Evolutionary conservation across 192 early-diverging fungal genomes (phyloP).

Genomic region (Coemansia sp.): DNA sequence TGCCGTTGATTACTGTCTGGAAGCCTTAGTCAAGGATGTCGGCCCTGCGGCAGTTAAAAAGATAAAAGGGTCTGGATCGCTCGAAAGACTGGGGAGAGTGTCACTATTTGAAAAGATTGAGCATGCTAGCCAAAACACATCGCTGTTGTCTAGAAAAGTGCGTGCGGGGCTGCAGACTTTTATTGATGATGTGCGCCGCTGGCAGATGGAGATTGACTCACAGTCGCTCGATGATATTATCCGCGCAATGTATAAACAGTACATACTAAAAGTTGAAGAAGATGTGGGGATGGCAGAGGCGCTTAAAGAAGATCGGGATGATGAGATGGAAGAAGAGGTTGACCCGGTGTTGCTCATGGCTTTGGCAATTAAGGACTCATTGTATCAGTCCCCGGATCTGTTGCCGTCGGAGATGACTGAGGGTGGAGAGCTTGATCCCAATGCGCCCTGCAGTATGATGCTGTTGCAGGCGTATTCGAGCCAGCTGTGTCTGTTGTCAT

Average conservation of each 20-base stretch:
- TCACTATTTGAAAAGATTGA: slow-evolving; percentile 7
- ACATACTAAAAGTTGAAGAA: slow-evolving; percentile 8
- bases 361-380: slow-evolving; percentile 26
- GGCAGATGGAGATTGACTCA: slow-evolving; percentile 14
- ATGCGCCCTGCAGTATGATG: slow-evolving; percentile 16
- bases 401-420: neutral
- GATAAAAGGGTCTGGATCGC: slow-evolving; percentile 1
- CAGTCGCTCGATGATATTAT: slow-evolving; percentile 16
- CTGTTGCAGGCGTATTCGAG: slow-evolving; percentile 30
- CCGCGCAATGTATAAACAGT: slow-evolving; percentile 14
- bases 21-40: slow-evolving; percentile 18
- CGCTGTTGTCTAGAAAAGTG: slow-evolving; percentile 8
- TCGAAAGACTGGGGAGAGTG: neutral
- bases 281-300: neutral
- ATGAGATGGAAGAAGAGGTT: neutral
- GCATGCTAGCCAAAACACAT: neutral
- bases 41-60: slow-evolving; percentile 10
- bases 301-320: neutral
- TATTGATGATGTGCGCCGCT: slow-evolving; percentile 7
- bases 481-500: slow-evolving; percentile 43
- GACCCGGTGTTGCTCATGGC: slow-evolving; percentile 29
- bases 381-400: slow-evolving; percentile 1
- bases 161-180: slow-evolving; percentile 22
- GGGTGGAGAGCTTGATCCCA: neutral
- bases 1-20: slow-evolving; percentile 28